Evolutionary conservation across 2,329 filamentous ascomycete genomes (phyloP), one percentile per base, ranked within the genome.

Genomic region (Curvularia verruculosa): DNA sequence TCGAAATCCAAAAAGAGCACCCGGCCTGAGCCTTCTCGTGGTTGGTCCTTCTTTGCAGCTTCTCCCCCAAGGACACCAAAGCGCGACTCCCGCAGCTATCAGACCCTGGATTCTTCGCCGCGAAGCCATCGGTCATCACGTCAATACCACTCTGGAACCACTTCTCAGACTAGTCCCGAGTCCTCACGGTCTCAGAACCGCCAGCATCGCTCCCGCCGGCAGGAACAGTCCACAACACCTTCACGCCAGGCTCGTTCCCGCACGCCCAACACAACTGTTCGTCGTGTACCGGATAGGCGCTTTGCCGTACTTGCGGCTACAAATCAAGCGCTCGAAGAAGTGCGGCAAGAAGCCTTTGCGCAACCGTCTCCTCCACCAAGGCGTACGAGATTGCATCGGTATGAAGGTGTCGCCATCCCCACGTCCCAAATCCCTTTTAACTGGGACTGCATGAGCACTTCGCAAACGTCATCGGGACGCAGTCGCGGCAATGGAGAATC

Each of bases 221-320:
- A 66, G n/a, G 63, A 71, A 4, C 69, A 63, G 21, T 63, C 65
- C 54, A 48, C 65, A 19, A 51, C 64, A 10, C 52, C 64, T 5
- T 46, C 61, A 2, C 72, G 69, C 61, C 65, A 62, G 57, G 60
- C 69, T 15, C 71, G 66, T 15, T 72, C 70, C 29, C 64, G 68
- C 3, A 72, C 71, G 19, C 71, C 74, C 10, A 76, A 76, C 58
- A 74, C 68, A 12, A 53, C 69, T 36, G 72, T 65, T 18, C 70
- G 66, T 26, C 72, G 73, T 41, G 61, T 68, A 8, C 74, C 74
- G n/a, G 74, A 76, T 40, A 59, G 73, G 9, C 70, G 74, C n/a
- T 76, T 76, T 41, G 74, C 74, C 26, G 74, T 76, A 1, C 68
- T 75, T 15, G 74, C 74, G 40, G 73, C 73, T 5, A 76, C 74